These are phyloP conservation scores for Debaryomyces prosopidis DNA, from an alignment of 805 yeast species.

Conservation along the genomic window DNA sequence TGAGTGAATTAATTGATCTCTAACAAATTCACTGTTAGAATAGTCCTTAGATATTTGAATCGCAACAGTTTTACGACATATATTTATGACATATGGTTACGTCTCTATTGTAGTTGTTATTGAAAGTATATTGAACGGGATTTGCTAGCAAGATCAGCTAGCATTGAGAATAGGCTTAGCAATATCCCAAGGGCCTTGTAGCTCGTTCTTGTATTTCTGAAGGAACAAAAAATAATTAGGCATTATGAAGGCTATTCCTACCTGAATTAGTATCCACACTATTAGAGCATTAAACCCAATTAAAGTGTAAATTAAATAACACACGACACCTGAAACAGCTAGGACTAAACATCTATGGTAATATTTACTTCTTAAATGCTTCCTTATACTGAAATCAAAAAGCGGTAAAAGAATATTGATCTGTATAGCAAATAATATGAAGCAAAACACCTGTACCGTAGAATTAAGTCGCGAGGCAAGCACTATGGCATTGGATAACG, in stretches of 20 bases:
- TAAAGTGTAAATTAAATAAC: slow-evolving; percentile 25
- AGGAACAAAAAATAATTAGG: slow-evolving; percentile 71
- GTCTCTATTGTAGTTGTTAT: too few species aligned
- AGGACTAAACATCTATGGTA: slow-evolving; percentile 24
- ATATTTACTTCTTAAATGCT: slow-evolving; percentile 25
- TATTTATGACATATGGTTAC: too few species aligned
- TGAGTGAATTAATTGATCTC: too few species aligned
- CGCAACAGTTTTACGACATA: too few species aligned
- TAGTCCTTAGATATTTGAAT: too few species aligned
- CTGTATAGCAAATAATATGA: slow-evolving; percentile 72
- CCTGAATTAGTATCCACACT: slow-evolving; percentile 53
- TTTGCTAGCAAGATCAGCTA: neutral
- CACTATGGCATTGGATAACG: slow-evolving; percentile 84
- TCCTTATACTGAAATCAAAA: slow-evolving; percentile 61
- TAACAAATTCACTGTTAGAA: too few species aligned
- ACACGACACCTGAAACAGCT: slow-evolving; percentile 15
- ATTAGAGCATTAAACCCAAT: slow-evolving; percentile 30
- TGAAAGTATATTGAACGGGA: too few species aligned
- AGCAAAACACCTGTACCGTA: slow-evolving; percentile 78
- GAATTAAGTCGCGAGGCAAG: slow-evolving; percentile 83
- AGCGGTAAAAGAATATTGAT: slow-evolving; percentile 72
- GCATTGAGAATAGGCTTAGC: slow-evolving; percentile 63
- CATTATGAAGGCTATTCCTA: slow-evolving; percentile 51
- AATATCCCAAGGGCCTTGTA: slow-evolving; percentile 93
- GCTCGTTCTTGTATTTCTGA: slow-evolving; percentile 79